phyloP scores from a whole-genome alignment of 495 filamentous ascomycete species.

The Paragyromitra xinjiangensis region DNA sequence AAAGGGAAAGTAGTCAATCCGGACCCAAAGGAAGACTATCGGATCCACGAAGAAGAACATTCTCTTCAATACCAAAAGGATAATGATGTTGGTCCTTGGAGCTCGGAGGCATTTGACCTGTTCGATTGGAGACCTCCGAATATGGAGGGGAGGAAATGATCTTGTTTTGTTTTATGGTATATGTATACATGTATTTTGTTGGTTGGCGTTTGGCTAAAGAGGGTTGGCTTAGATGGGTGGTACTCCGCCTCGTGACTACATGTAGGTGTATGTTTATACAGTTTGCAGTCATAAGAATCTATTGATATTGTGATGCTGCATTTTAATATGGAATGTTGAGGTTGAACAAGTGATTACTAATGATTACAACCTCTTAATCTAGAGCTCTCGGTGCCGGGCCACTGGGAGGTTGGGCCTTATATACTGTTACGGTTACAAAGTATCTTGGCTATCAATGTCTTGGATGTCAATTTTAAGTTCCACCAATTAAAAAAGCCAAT shows the following conservation, averaged over 20 bases:
- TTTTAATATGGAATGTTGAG: not conserved
- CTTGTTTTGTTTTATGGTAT: not conserved
- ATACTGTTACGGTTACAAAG: too few relatives aligned
- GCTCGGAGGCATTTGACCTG: conserved; percentile 45
- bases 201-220: not conserved
- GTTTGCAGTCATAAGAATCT: not conserved
- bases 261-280: not conserved
- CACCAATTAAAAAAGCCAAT: too few relatives aligned
- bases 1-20: not conserved
- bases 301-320: not conserved
- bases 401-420: too few relatives aligned
- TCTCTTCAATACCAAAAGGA: conserved; percentile 28
- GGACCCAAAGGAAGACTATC: not conserved
- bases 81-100: conserved; percentile 43
- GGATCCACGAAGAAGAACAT: conserved; percentile 22
- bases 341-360: not conserved
- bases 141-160: conserved; percentile 7
- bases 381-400: too few relatives aligned
- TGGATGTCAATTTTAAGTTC: too few relatives aligned
- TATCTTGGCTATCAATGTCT: too few relatives aligned
- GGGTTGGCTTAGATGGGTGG: not conserved
- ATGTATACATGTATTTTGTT: conserved; percentile 8
- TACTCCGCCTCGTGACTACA: not conserved
- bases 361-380: too few relatives aligned
- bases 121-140: conserved; percentile 46